Conservation (phyloP, 108 stramenopile genomes). For the Cyclotella kingstonii region DNA sequence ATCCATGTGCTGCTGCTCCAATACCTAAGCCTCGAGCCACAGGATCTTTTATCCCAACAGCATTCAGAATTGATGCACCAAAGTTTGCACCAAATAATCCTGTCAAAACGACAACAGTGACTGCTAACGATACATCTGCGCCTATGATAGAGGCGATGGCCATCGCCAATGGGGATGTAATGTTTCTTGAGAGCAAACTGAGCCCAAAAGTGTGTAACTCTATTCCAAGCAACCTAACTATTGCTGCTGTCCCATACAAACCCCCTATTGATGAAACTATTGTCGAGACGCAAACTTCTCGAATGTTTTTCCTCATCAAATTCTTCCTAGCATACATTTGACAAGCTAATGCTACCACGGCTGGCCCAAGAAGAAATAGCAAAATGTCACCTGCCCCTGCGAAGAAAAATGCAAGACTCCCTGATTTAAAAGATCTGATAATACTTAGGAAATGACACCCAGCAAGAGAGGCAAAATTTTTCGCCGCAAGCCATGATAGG, state of each 20-base stretch:
- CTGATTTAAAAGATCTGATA: slow-evolving; percentile 56
- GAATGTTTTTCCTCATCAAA: slow-evolving; percentile 67
- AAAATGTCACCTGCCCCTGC: slow-evolving; percentile 73
- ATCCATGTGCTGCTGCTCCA: slow-evolving; percentile 89
- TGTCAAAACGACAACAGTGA: slow-evolving; percentile 85
- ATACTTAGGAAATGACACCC: slow-evolving; percentile 51
- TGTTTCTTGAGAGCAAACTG: slow-evolving; percentile 71
- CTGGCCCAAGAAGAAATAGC: slow-evolving; percentile 72
- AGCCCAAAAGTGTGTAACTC: slow-evolving; percentile 55
- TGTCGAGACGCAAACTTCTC: slow-evolving; percentile 61
- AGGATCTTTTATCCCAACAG: slow-evolving; percentile 77
- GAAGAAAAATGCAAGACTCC: slow-evolving; percentile 43
- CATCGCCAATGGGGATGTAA: slow-evolving; percentile 89
- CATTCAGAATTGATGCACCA: slow-evolving; percentile 73
- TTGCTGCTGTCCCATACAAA: slow-evolving; percentile 68
- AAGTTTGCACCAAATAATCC: slow-evolving; percentile 93
- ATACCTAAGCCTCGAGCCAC: slow-evolving; percentile 86
- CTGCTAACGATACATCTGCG: slow-evolving; percentile 78
- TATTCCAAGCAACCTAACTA: slow-evolving; percentile 53
- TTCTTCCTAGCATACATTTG: slow-evolving; percentile 75
- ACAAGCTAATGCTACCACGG: slow-evolving; percentile 71
- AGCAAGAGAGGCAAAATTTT: slow-evolving; percentile 40
- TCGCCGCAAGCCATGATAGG: slow-evolving; percentile 56
- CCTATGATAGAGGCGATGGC: slow-evolving; percentile 84
- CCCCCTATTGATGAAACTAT: slow-evolving; percentile 64